Base-by-base conservation (phyloP, 768 basidiomycete genomes). In the Chalciporus piperatus region DNA sequence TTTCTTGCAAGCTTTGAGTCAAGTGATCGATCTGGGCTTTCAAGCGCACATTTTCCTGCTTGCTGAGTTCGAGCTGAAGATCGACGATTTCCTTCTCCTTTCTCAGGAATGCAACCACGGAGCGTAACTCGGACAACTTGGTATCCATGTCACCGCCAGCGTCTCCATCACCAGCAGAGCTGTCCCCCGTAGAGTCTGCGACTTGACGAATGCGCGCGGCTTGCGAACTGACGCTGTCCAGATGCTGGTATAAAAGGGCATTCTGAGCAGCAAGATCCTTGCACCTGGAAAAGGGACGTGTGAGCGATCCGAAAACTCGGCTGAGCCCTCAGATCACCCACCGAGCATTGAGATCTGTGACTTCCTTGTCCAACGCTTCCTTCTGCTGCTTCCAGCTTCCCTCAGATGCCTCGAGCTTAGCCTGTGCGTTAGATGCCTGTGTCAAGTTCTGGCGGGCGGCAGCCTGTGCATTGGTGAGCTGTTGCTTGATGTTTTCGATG, bases 1-100 rank as follows among this genome's bases (percentile, higher is more conserved):
- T 80, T 50, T 92, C 89, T 47, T 90, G 81, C 60, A 94, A 70
- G 39, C 71, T 81, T 55, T 84, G 83, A 14, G 77, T 76, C 38
- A 92, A 65, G 59, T 88, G 84, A 6, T 92, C 90, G 23, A 89
- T 78, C 62, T 93, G 87, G 17, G 79, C 70, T 66, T 87, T 89
- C 46, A 91, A 67, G 5, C 91, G 80, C 9, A 80, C 70, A 57
- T 79, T 89, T 71, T 94, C 91, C 59, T 84, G 81, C 63, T 80
- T 82, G 74, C 84, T 79, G 43, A 94, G 80, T 60, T 93, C 89
- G 22, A 92, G 76, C 56, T 93, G 90, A 28, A 93, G 78, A 58
- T 95, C 92, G 41, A 90, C 86, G 47, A 95, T 92, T 65, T 94
- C 91, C 70, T 95, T 93, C 75, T 94, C 92, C 62, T 87, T 91